Percentiles rank a stretch among this genome's conserved stretches.
Conservation (phyloP, 2,329 filamentous ascomycete species). For the Chrysoporthe deuterocubensis region DNA sequence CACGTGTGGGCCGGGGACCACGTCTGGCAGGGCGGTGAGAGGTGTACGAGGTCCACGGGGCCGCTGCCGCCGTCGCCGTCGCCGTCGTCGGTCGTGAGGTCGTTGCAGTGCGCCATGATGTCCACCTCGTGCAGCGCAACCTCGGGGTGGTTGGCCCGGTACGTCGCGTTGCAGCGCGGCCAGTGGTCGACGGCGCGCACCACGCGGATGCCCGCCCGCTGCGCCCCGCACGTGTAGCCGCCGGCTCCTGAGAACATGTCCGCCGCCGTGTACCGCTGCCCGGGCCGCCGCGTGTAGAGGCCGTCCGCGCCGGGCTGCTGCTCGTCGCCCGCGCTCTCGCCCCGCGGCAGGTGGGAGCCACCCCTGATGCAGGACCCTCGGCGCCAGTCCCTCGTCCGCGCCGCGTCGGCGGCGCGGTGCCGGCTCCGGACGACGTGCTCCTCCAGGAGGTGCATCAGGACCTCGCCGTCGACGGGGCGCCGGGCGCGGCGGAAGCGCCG, state of each 20-base stretch:
- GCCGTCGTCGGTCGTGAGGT: slow-evolving; percentile 31
- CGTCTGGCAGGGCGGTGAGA: slow-evolving; percentile 78
- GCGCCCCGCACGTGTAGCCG: slow-evolving; percentile 69
- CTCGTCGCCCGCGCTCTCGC: slow-evolving; percentile 30
- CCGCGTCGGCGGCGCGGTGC: slow-evolving; percentile 34
- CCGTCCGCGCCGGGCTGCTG: not conserved
- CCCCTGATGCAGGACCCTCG: slow-evolving; percentile 42
- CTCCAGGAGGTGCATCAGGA: slow-evolving; percentile 37
- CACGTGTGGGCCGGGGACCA: slow-evolving; percentile 75
- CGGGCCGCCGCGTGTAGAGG: slow-evolving; percentile 23
- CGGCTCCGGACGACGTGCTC: slow-evolving; percentile 35
- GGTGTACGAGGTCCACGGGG: slow-evolving; percentile 69
- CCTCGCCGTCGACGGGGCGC: slow-evolving; percentile 41
- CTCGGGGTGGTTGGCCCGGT: slow-evolving; percentile 60
- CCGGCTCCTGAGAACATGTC: slow-evolving; percentile 78
- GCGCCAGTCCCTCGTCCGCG: slow-evolving; percentile 43
- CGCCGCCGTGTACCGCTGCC: slow-evolving; percentile 66
- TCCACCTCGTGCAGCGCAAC: slow-evolving; percentile 52
- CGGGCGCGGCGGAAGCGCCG: slow-evolving; percentile 30
- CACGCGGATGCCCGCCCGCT: slow-evolving; percentile 59
- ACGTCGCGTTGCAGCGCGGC: slow-evolving; percentile 58
- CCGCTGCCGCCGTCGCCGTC: slow-evolving; percentile 30
- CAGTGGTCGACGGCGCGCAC: slow-evolving; percentile 69
- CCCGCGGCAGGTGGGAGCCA: slow-evolving; percentile 43
- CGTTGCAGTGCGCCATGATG: slow-evolving; percentile 37